Base-by-base conservation (phyloP, 176 grass and related monocot species). In the Avena insularis region DNA sequence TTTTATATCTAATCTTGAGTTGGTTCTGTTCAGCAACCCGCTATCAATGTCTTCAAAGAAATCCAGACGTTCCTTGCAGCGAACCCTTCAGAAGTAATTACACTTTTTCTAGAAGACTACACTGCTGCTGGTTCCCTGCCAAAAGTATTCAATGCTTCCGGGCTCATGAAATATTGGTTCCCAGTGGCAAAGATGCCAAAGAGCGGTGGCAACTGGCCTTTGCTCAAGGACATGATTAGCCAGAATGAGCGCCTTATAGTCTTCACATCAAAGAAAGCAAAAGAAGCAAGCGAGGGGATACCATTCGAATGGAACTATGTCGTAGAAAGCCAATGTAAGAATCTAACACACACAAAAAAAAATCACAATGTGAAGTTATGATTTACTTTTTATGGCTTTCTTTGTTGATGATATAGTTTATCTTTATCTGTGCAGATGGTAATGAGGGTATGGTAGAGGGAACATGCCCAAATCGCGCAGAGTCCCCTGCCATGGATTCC, bases 141-240 rank as follows among this genome's bases (percentile, higher is more conserved):
- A 7, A 96, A 90, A 76, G 90, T 99, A 49, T 99, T 99, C 78
- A 94, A 91, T 47, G 92, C 89, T 62, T 92, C 97, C 0, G 92
- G 97, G 54, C 91, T 96, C 36, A 93, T 81, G 87, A 96, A 99
- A 75, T 98, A 96, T 62, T 94, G 97, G 97, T 94, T 96, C 58
- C 97, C 97, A 1, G 87, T 91, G 54, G 85, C 85, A 5, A 86
- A 68, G 59, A 96, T 98, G 97, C 97, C 97, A 68, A 89, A 93
- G 89, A 96, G 81, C 50, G 94, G 97, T 46, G 90, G 83, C 6
- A 71, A 96, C 75, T 98, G 97, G 97, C 97, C 97, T 61, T 33
- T 96, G 83, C 92, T 98, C 33, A 90, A 93, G 76, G 86, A 94
- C 86, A 98, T 96, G 97, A 91, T 96, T 43, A 88, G 86, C 66